A percentile compares a stretch with the other conserved stretches of the same genome.
phyloP scores from a whole-genome alignment of 2,329 filamentous ascomycete genomes.

The Colletotrichum godetiae region DNA sequence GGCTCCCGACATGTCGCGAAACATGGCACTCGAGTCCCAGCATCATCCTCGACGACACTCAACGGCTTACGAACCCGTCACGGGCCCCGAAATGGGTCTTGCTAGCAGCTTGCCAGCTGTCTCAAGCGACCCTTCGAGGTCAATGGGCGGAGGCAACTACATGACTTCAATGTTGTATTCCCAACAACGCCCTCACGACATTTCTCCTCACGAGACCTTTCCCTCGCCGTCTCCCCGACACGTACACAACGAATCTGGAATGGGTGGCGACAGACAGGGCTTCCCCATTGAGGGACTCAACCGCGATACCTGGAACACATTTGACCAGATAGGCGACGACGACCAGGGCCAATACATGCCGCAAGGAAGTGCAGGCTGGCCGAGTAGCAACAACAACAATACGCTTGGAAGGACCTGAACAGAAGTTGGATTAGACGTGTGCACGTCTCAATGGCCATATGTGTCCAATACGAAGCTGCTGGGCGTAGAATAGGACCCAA shows the following conservation, averaged over 20 bases:
- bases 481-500: neutral
- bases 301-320: conserved; percentile 25
- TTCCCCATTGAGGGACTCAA: conserved; percentile 16
- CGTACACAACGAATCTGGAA: conserved; percentile 19
- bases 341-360: conserved; percentile 29
- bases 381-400: conserved; percentile 11
- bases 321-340: conserved; percentile 25
- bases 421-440: neutral
- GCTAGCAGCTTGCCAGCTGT: conserved; percentile 22
- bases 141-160: conserved; percentile 9
- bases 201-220: conserved; percentile 25
- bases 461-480: neutral
- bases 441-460: neutral
- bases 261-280: conserved; percentile 21
- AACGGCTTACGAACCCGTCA: conserved; percentile 24
- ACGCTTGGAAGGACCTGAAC: conserved; percentile 20
- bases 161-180: conserved; percentile 28
- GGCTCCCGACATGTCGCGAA: conserved; percentile 21
- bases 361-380: conserved; percentile 18
- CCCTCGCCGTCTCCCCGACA: conserved; percentile 24
- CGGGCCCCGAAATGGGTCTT: conserved; percentile 26
- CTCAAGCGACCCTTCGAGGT: conserved; percentile 8
- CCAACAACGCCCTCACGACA: conserved; percentile 25
- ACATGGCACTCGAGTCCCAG: conserved; percentile 21
- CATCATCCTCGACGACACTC: conserved; percentile 31